phyloP scores from a whole-genome alignment of 768 basidiomycete species.

The Omphalotus guepiniiformis region DNA sequence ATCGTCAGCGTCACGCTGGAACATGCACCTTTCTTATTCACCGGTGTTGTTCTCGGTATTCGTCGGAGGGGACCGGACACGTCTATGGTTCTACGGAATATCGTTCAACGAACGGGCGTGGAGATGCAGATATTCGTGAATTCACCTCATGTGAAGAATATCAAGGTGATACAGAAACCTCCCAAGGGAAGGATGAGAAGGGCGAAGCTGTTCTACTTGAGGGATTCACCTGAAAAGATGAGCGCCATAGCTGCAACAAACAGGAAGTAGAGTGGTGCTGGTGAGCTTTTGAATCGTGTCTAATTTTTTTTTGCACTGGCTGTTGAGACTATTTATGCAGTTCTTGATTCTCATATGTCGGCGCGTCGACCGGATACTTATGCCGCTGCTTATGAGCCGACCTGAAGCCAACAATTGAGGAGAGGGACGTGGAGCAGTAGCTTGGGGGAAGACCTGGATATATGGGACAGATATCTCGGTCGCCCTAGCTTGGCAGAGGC shows the following conservation, averaged over 20 bases:
- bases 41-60: constrained; percentile 83
- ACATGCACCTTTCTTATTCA: constrained; percentile 78
- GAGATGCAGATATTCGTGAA: constrained; percentile 90
- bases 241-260: constrained; percentile 56
- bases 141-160: constrained; percentile 84
- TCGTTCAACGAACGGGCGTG: constrained; percentile 86
- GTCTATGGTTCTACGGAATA: constrained; percentile 84
- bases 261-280: no score
- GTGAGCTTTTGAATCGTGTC: no score
- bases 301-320: no score
- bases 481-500: no score
- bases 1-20: constrained; percentile 76
- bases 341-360: no score
- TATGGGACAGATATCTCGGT: no score
- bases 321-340: no score
- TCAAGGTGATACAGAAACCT: constrained; percentile 71
- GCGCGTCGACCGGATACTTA: no score
- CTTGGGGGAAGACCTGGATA: no score
- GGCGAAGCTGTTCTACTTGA: constrained; percentile 80
- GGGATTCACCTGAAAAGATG: constrained; percentile 86
- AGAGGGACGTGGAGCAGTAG: no score
- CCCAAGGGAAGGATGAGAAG: constrained; percentile 61
- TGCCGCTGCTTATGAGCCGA: no score
- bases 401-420: no score
- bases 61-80: constrained; percentile 83